Evolutionary conservation across 139 green algal genomes (phyloP), one percentile per base, ranked within the genome.

Genomic region (Chlamydomonas asymmetrica): DNA sequence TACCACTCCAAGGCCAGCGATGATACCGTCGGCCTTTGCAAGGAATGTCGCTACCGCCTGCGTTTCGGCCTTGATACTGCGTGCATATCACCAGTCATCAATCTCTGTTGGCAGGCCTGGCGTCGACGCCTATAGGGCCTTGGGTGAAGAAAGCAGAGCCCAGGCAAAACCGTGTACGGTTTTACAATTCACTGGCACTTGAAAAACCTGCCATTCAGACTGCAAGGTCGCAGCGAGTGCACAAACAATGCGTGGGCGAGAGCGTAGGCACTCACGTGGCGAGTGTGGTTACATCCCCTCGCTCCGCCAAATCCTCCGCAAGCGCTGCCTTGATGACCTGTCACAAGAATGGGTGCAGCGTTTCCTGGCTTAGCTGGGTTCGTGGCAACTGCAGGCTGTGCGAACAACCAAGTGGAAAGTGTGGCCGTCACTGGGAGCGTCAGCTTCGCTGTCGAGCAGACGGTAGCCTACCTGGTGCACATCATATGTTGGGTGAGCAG

Each of bases 261-360:
- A n/a, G n/a, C n/a, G n/a, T n/a, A n/a, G 23, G 29, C 16, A 80
- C 83, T 75, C 63, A 95, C 93, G 93, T 99, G 16, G 93, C 85
- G 1, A 93, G 67, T 0, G 92, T 97, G 1, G 92, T 97, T 8
- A 98, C 85, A 69, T 99, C 96, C 0, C 96, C 96, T 7, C 88
- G 52, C 29, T 91, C 88, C 0, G 87, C 96, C 16, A 89, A 86
- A 79, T 99, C 96, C 75, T 99, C 96, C 7, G 39, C 59, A 31
- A 85, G 64, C 23, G 78, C 76, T 27, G 74, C 69, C 22, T 63
- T 32, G 8, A 88, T 84, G 4, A 87, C 79, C 84, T 89, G 71
- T 20, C 13, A 27, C 20, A 65, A 45, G n/a, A n/a, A n/a, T n/a
- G n/a, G n/a, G n/a, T n/a, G n/a, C n/a, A n/a, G n/a, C n/a, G n/a